Evolutionary conservation across 2,329 filamentous ascomycete species (phyloP).

Genomic region (Claviceps fusiformis): DNA sequence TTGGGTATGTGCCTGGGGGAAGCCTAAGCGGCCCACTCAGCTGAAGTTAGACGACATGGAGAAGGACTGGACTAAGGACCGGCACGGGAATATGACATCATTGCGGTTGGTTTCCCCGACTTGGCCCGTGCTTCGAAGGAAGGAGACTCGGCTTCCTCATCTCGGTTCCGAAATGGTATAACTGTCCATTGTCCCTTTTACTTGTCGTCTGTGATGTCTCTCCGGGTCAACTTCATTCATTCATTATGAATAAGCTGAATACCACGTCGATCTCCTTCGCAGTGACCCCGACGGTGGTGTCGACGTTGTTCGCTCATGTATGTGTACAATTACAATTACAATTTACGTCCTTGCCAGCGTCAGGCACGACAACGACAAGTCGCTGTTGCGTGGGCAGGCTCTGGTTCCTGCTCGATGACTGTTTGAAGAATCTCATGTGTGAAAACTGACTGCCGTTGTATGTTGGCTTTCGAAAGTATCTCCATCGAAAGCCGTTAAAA

Average conservation of each 20-base stretch:
- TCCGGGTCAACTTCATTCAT: background rate
- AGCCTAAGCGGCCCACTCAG: background rate
- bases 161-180: background rate
- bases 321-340: slow-evolving; percentile 15
- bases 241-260: slow-evolving; percentile 45
- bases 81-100: slow-evolving; percentile 1
- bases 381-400: background rate
- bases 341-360: background rate
- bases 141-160: background rate
- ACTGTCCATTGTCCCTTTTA: background rate
- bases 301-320: slow-evolving; percentile 79
- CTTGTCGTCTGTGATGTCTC: background rate
- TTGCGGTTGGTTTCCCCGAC: background rate
- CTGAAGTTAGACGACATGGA: background rate
- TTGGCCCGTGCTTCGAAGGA: background rate
- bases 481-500: slow-evolving; percentile 61
- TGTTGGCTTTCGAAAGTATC: slow-evolving; percentile 43
- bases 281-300: slow-evolving; percentile 75
- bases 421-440: background rate
- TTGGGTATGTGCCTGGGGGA: background rate
- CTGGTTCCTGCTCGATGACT: background rate
- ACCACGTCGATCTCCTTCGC: slow-evolving; percentile 71
- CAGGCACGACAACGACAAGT: background rate
- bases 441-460: background rate
- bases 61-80: background rate